phyloP scores from a whole-genome alignment of 768 basidiomycete species.

The Phylloporus arenicola region DNA sequence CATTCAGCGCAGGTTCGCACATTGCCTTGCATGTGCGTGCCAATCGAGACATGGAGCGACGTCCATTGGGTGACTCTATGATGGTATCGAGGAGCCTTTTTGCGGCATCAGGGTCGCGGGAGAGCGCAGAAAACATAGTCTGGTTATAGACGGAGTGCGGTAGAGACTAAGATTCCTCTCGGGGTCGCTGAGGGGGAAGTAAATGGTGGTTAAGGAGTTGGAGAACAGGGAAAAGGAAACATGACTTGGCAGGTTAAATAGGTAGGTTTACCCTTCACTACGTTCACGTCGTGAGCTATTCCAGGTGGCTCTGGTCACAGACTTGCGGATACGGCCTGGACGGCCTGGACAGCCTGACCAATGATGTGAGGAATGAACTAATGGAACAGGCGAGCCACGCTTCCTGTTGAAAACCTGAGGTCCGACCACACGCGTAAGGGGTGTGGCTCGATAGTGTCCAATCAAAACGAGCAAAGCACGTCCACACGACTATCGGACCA shows the following conservation, averaged over 20 bases:
- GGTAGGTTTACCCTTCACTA: constrained; percentile 37
- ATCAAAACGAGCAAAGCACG: constrained; percentile 10
- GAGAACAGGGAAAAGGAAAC: constrained; percentile 36
- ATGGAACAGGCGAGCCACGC: constrained; percentile 25
- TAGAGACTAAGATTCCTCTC: constrained; percentile 26
- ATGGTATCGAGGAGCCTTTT: constrained; percentile 47
- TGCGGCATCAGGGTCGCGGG: constrained; percentile 58
- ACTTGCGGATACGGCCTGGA: constrained; percentile 32
- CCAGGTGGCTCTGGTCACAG: constrained; percentile 21
- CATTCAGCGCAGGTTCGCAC: constrained; percentile 63
- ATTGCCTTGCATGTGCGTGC: constrained; percentile 73
- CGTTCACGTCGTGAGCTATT: constrained; percentile 39
- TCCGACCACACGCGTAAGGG: constrained; percentile 23
- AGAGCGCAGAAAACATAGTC: constrained; percentile 49
- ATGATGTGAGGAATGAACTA: constrained; percentile 20
- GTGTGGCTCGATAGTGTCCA: constrained; percentile 19
- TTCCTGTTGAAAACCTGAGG: constrained; percentile 18
- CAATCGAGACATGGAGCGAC: constrained; percentile 61
- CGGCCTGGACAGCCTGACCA: constrained; percentile 26
- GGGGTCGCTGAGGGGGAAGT: constrained; percentile 28
- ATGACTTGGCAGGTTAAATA: constrained; percentile 26
- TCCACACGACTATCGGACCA: constrained; percentile 6
- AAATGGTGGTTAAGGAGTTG: constrained; percentile 32
- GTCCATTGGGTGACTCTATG: constrained; percentile 56
- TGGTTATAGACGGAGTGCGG: constrained; percentile 44